phyloP scores from a whole-genome alignment of 2,329 filamentous ascomycete species.

The Talaromyces sp. region DNA sequence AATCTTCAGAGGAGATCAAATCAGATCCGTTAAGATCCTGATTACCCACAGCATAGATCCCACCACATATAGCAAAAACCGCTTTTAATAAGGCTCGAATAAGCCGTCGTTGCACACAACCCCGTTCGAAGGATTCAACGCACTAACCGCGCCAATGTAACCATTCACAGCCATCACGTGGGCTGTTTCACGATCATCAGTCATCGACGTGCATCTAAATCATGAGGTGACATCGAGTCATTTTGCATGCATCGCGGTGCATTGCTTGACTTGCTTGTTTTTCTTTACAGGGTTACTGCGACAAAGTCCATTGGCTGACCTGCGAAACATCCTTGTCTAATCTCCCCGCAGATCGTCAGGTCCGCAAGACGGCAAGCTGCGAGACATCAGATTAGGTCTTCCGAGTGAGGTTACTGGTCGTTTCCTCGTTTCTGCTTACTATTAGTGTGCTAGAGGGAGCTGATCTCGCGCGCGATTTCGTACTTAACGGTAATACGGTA shows the following conservation, averaged over 20 bases:
- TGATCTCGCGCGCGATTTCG: background rate
- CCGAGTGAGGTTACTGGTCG: background rate
- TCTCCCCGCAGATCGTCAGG: constrained; percentile 11
- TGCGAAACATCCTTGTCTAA: background rate
- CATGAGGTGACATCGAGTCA: constrained; percentile 6
- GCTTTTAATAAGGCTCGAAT: background rate
- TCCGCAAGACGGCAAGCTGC: background rate
- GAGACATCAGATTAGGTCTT: background rate
- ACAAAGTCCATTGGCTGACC: background rate
- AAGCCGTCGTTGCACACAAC: background rate
- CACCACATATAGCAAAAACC: background rate
- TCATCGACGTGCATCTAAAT: background rate
- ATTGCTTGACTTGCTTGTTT: background rate
- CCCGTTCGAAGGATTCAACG: background rate
- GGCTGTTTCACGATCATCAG: background rate
- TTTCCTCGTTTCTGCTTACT: background rate
- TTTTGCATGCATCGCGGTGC: background rate
- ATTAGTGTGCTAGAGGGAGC: too few relatives aligned
- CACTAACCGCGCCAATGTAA: constrained; percentile 9
- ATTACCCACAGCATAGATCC: background rate
- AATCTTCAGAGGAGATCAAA: background rate
- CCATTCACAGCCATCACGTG: constrained; percentile 2
- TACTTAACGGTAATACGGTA: background rate
- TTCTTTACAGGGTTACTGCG: background rate
- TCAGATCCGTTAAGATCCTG: background rate